These are phyloP conservation scores for Rhodofomes roseus DNA, from an alignment of 1,284 basidiomycete species.

Conservation along the genomic window DNA sequence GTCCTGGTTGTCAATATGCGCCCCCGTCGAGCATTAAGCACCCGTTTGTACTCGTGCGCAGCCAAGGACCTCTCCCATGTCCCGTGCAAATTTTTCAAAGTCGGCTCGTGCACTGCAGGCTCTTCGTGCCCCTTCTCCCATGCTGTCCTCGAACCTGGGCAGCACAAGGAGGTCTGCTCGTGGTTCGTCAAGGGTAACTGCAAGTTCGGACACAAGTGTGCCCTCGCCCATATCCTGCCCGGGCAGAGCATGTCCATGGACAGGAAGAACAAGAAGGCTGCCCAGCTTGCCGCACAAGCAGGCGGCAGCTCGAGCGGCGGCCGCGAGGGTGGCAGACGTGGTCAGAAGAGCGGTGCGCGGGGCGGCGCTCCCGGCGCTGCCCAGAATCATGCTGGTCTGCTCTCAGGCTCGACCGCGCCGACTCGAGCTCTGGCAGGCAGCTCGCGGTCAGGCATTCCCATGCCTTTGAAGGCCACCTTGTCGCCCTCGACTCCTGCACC, in stretches of 20 bases:
- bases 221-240: constrained; percentile 89
- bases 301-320: constrained; percentile 41
- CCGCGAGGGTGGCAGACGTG: constrained; percentile 24
- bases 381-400: constrained; percentile 40
- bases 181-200: constrained; percentile 97
- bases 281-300: constrained; percentile 64
- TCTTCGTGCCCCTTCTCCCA: constrained; percentile 97
- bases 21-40: constrained; percentile 1
- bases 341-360: constrained; percentile 15
- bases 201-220: constrained; percentile 98
- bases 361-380: constrained; percentile 13
- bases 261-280: constrained; percentile 96
- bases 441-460: constrained; percentile 57
- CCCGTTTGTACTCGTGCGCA: constrained; percentile 18
- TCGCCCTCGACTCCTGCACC: constrained; percentile 79
- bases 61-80: constrained; percentile 94
- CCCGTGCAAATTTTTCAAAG: constrained; percentile 97
- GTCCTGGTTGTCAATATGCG: constrained; percentile 11
- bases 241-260: constrained; percentile 97
- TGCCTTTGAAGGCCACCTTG: constrained; percentile 66
- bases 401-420: constrained; percentile 51
- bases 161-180: constrained; percentile 88
- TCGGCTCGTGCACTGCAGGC: constrained; percentile 90
- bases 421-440: constrained; percentile 41
- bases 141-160: constrained; percentile 59